Percentiles rank a stretch among this genome's conserved stretches.
phyloP scores from a whole-genome alignment of 805 yeast species.

The Wickerhamiella occidentalis region DNA sequence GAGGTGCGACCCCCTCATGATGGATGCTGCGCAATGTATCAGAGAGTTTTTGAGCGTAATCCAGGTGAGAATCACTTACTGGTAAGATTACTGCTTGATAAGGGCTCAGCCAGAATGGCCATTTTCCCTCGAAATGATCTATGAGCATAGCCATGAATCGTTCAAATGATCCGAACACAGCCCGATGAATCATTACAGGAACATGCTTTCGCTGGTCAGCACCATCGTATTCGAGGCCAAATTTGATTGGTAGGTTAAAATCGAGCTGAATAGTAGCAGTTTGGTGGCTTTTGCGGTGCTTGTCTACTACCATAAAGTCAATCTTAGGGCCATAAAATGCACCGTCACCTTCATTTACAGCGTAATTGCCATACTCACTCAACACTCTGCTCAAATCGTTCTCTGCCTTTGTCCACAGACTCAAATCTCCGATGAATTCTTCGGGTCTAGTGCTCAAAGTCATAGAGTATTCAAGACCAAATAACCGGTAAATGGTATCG shows the following conservation, averaged over 20 bases:
- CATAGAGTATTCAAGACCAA: constrained; percentile 53
- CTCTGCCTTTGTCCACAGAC: constrained; percentile 81
- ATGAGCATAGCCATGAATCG: constrained; percentile 81
- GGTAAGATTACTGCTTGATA: constrained; percentile 82
- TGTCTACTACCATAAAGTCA: constrained; percentile 73
- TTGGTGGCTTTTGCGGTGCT: constrained; percentile 71
- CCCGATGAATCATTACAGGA: constrained; percentile 94
- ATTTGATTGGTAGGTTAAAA: constrained; percentile 83
- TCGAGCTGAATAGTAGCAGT: constrained; percentile 93
- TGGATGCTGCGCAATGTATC: constrained; percentile 14
- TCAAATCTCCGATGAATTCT: constrained; percentile 62
- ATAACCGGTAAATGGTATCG: constrained; percentile 57
- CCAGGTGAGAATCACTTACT: constrained; percentile 43
- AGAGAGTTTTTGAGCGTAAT: constrained; percentile 38
- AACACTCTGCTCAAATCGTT: constrained; percentile 47
- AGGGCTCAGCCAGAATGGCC: constrained; percentile 98
- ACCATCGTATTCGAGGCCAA: constrained; percentile 52
- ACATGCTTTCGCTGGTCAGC: constrained; percentile 37
- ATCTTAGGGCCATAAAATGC: constrained; percentile 68
- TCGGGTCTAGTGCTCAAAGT: constrained; percentile 77
- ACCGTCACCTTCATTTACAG: constrained; percentile 82
- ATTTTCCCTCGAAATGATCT: constrained; percentile 81
- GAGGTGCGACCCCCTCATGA: constrained; percentile 28
- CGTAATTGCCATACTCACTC: constrained; percentile 37
- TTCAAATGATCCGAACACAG: constrained; percentile 89